Evolutionary conservation across 2,329 filamentous ascomycete genomes (phyloP), one percentile per base, ranked within the genome.

Genomic region (Dothistroma pini): DNA sequence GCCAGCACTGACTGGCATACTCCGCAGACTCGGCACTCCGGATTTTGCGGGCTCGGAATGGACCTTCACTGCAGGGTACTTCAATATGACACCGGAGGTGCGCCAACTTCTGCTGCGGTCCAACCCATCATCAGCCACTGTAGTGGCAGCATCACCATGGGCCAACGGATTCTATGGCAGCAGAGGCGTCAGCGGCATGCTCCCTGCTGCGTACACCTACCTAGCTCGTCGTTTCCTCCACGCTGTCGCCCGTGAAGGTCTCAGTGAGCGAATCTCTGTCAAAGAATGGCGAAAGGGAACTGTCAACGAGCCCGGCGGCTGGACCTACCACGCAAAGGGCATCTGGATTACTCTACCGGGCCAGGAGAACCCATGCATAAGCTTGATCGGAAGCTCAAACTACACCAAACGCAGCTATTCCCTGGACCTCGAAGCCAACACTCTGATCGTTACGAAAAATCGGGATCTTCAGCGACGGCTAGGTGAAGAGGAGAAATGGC

Each of bases 311-410:
- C 86, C 89, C 0, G 90, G 81, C 0, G 93, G 91, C 0, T 99
- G 96, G 95, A 97, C 93, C 0, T 99, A 99, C 75, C 95, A 99
- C 71, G 95, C 95, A 53, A 99, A 99, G 76, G 95, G 95, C 0
- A 81, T 97, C 1, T 97, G 93, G 93, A 82, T 97, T 29, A 91
- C 90, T 0, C 80, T 93, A 58, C 85, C 89, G 0, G 44, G 77
- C 72, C 41, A 88, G 52, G 75, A 80, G 38, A 78, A 86, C 44
- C 92, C 92, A 0, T 87, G 88, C 53, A 81, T 97, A 58, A 96
- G 88, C 34, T 81, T 97, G 19, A 84, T 99, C 0, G 95, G 95
- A 1, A 96, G 90, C 72, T 95, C 89, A 10, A 99, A 99, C 73
- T 99, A 97, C 76, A 99, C 95, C 0, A 93, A 95, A 75, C 83